Conservation (phyloP, 495 filamentous ascomycete genomes). For the Massariosphaeria phaeospora region DNA sequence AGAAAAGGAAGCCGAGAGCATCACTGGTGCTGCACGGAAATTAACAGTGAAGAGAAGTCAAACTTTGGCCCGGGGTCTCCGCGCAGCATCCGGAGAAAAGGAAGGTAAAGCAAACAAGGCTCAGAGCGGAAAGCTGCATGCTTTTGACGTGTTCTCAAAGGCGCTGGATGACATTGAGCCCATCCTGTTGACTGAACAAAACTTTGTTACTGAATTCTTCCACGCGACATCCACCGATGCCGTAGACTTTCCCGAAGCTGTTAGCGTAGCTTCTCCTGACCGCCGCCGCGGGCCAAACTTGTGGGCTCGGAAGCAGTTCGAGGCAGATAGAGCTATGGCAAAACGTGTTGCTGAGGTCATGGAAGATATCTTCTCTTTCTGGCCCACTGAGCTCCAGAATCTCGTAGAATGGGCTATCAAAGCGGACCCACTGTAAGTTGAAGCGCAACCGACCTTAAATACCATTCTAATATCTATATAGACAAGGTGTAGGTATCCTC, state of each 20-base stretch:
- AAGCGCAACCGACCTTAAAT: background rate
- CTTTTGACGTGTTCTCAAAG: constrained; percentile 78
- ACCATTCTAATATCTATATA: constrained; percentile 30
- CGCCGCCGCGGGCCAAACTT: constrained; percentile 64
- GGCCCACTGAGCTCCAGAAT: constrained; percentile 70
- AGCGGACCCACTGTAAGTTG: constrained; percentile 70
- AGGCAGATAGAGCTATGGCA: constrained; percentile 78
- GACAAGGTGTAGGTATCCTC: constrained; percentile 85
- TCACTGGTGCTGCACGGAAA: constrained; percentile 74
- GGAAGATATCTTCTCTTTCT: constrained; percentile 79
- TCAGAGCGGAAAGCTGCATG: constrained; percentile 60
- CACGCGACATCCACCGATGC: constrained; percentile 73
- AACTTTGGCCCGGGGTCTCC: constrained; percentile 72
- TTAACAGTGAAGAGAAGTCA: constrained; percentile 85
- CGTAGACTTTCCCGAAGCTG: constrained; percentile 74
- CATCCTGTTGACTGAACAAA: constrained; percentile 84
- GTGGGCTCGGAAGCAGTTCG: constrained; percentile 64
- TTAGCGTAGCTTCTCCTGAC: constrained; percentile 61
- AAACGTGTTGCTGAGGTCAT: constrained; percentile 74
- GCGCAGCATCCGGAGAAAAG: constrained; percentile 62
- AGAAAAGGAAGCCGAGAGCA: constrained; percentile 72
- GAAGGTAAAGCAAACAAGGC: constrained; percentile 58
- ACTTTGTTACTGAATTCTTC: constrained; percentile 91
- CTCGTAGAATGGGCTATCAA: constrained; percentile 78
- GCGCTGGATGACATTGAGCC: constrained; percentile 71